Evolutionary conservation across 805 yeast genomes (phyloP), one percentile per base, ranked within the genome.

Genomic region (Nakazawaea wickerhamii): DNA sequence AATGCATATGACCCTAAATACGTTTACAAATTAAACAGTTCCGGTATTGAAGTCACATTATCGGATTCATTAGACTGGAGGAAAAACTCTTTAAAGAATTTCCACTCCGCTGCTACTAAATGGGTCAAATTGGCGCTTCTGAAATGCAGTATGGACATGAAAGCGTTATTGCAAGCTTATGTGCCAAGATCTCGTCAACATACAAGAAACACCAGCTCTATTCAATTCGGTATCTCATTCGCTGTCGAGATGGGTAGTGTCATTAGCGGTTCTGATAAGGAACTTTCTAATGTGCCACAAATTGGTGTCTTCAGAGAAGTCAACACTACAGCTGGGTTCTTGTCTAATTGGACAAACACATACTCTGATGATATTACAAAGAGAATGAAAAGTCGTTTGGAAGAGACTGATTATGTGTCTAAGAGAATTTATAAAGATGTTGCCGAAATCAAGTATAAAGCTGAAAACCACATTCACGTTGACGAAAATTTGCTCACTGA

Each of bases 171-270:
- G 36, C 93, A 86, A 54, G 68, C 83, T 0, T 93, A 91, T 54
- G 76, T 89, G 3, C 71, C 87, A 1, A 54, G 50, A 23, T 55
- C 55, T 6, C 58, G 59, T 19, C 38, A 25, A n/a, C 14, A 30
- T 49, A 28, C 58, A 50, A 38, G 43, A 48, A 11, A 40, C 43
- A 22, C 36, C n/a, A 46, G 50, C 36, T 39, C 56, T 27, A 73
- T 85, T 32, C 81, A 84, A 44, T 80, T 74, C 54, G 98, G 98
- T 42, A 82, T 89, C 38, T 81, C 95, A 0, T 86, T 91, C 69
- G 98, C 99, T 0, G 65, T 90, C 45, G 93, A 86, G 50, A 75
- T 88, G 81, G 95, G 95, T 1, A 88, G 93, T 4, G 59, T 75
- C 4, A 73, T 87, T 10, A 63, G 80, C n/a, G 70, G 81, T 15